Base-by-base conservation (phyloP, 2,329 filamentous ascomycete species). In the Fusarium sp. region DNA sequence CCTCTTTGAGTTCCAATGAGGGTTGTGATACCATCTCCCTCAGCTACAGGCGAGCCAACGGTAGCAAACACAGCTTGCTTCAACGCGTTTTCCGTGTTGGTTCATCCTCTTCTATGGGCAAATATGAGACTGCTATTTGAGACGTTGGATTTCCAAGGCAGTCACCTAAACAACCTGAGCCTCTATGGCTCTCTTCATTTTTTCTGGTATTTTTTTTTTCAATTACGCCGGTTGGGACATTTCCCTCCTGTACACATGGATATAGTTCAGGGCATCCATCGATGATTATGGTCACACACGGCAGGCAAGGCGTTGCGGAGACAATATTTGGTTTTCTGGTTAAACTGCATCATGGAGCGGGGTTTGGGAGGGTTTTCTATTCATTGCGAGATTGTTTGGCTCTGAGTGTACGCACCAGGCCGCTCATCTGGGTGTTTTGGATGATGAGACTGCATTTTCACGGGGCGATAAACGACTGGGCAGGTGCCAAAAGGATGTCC, bases 321-420 rank as follows among this genome's bases (percentile, higher is more conserved):
- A 34, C 24, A 53, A 50, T 57, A 54, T 50, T 63, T 57, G 26
- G 34, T 49, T 52, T 55, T 10, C 52, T 62, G 28, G 22, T 57
- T 47, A 33, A 43, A 56, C 45, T 57, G 51, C 52, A 66, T 61
- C 31, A 62, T 50, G 34, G 57, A 24, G 31, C 42, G 65, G 65
- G 61, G 26, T 57, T 57, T 51, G 34, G 40, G 28, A 28, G 26
- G 33, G 21, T 51, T 39, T 70, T 57, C 21, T 62, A 24, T 69
- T 67, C 51, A 57, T 64, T 62, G 58, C 59, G 59, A 72, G 66
- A 68, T 58, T 64, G 40, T 73, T 72, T 61, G 71, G 67, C 65
- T 58, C 64, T 71, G 67, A 28, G 69, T 76, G 73, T 73, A 72
- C 69, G 70, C 67, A 75, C 69, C 69, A 53, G 62, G 62, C 65